Evolutionary conservation across 441 rosid genomes (phyloP).

Genomic region (Biscutella laevigata): DNA sequence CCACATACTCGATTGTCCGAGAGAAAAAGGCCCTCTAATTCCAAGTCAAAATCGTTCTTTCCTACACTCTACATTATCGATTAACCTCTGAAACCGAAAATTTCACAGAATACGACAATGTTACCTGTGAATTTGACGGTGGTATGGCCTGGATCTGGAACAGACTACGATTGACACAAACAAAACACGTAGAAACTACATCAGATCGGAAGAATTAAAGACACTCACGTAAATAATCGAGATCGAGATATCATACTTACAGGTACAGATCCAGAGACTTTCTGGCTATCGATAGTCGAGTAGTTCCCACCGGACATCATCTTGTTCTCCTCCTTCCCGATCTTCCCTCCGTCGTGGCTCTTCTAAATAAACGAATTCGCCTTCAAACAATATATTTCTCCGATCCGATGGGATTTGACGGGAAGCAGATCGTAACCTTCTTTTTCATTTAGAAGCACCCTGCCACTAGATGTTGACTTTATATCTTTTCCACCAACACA

Average conservation of each 20-base stretch:
- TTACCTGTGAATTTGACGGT: constrained; percentile 72
- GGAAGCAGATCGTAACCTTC: background rate
- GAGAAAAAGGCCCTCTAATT: no score
- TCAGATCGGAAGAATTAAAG: constrained; percentile 23
- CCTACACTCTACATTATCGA: constrained; percentile 9
- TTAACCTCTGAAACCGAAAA: background rate
- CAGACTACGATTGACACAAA: constrained; percentile 44
- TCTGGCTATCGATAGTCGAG: constrained; percentile 72
- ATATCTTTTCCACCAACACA: no score
- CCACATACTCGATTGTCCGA: no score
- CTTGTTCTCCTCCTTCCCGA: constrained; percentile 9
- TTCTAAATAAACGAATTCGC: constrained; percentile 2
- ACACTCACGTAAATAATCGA: background rate
- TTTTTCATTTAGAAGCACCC: constrained; percentile 4
- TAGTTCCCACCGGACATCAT: constrained; percentile 89
- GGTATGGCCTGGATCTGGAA: constrained; percentile 69
- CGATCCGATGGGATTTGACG: constrained; percentile 19
- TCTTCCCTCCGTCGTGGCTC: constrained; percentile 18
- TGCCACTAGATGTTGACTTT: background rate
- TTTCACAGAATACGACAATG: no score
- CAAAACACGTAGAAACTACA: constrained; percentile 27
- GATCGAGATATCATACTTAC: constrained; percentile 37
- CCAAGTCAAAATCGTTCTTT: constrained; percentile 4
- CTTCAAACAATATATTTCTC: no score
- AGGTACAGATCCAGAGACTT: constrained; percentile 90